Conservation (phyloP, 1,284 basidiomycete species). For the Leccinum insolens region DNA sequence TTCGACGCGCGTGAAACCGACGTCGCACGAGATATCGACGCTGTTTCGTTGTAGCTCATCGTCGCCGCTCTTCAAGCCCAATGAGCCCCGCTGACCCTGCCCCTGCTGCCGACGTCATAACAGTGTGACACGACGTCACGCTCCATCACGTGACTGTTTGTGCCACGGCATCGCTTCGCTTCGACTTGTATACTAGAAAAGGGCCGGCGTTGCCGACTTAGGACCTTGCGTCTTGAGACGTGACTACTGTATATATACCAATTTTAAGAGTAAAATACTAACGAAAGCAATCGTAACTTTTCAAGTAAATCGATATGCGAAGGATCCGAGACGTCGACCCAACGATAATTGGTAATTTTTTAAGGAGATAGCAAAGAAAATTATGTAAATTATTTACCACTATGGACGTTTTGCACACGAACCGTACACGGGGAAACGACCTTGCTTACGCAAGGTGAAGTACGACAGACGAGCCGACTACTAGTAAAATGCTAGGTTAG, state of each 20-base stretch:
- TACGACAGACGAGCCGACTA: background rate
- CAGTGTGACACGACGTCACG: constrained; percentile 26
- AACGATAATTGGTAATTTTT: too few relatives aligned
- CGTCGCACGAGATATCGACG: constrained; percentile 66
- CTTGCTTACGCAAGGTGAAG: too few relatives aligned
- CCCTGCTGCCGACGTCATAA: constrained; percentile 29
- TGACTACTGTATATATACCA: too few relatives aligned
- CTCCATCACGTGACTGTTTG: constrained; percentile 20
- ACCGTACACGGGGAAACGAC: too few relatives aligned
- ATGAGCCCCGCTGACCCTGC: background rate
- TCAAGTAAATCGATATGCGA: too few relatives aligned
- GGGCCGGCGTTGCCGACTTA: too few relatives aligned
- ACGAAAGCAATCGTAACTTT: too few relatives aligned
- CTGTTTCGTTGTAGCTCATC: constrained; percentile 47
- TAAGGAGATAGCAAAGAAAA: too few relatives aligned
- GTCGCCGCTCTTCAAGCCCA: constrained; percentile 1
- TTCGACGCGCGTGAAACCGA: constrained; percentile 68
- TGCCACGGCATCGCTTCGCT: constrained; percentile 9
- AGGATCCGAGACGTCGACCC: too few relatives aligned
- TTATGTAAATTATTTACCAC: background rate
- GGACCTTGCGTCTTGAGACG: too few relatives aligned
- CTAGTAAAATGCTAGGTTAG: constrained; percentile 12
- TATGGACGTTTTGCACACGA: too few relatives aligned
- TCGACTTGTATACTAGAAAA: background rate
- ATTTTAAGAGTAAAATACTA: too few relatives aligned